Conservation (phyloP, 306 rosid genomes). For the Trifolium repens region DNA sequence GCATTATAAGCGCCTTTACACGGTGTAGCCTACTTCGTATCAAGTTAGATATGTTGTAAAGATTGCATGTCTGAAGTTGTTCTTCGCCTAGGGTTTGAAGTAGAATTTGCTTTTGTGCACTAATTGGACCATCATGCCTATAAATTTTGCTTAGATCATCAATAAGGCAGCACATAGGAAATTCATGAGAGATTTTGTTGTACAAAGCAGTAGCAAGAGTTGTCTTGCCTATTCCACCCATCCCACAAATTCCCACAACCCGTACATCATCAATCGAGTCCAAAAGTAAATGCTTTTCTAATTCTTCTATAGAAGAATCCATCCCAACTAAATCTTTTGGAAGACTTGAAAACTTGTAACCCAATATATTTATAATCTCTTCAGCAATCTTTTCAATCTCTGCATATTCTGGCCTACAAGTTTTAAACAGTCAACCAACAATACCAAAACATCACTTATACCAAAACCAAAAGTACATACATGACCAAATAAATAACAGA, state of each 20-base stretch:
- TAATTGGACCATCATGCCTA: not conserved
- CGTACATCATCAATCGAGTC: not conserved
- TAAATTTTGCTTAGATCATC: not conserved
- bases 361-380: not conserved
- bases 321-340: not conserved
- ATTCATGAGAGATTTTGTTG: not conserved
- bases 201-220: not conserved
- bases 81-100: not conserved
- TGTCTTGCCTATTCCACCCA: not conserved
- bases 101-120: not conserved
- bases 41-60: not conserved
- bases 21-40: not conserved
- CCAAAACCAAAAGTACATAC: not conserved
- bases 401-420: not conserved
- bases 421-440: not conserved
- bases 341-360: not conserved
- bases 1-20: not conserved
- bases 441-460: no score
- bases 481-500: no score
- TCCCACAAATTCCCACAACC: not conserved
- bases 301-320: no score
- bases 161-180: not conserved
- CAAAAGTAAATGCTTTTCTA: not conserved
- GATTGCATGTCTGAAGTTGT: not conserved
- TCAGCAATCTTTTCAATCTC: constrained; percentile 25